Percentiles rank a stretch among this genome's conserved stretches.
Conservation (phyloP, 495 filamentous ascomycete genomes). For the Neurospora sublineolata region DNA sequence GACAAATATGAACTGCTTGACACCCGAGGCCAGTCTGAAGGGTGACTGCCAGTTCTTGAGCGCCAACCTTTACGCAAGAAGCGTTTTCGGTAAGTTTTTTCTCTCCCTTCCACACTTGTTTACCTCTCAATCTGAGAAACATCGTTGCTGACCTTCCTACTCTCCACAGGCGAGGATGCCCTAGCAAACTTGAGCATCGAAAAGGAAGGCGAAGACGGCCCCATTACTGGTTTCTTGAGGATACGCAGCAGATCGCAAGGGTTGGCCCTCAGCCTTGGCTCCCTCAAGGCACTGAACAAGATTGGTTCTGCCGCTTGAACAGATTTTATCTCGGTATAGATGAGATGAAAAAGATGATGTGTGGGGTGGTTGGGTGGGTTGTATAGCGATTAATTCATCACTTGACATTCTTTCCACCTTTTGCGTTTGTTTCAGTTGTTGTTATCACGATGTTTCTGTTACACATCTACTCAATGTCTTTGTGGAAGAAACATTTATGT, state of each 20-base stretch:
- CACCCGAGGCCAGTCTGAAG: slow-evolving; percentile 89
- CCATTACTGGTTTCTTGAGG: slow-evolving; percentile 95
- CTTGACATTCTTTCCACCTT: not conserved
- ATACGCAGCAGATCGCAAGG: slow-evolving; percentile 97
- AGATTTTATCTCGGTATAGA: not conserved
- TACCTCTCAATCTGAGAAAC: not conserved
- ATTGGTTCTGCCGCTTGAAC: slow-evolving; percentile 42
- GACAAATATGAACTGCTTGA: slow-evolving; percentile 98
- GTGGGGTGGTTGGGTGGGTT: not conserved
- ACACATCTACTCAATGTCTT: not conserved
- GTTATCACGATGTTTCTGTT: not conserved
- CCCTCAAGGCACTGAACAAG: slow-evolving; percentile 89
- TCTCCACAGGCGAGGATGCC: slow-evolving; percentile 79
- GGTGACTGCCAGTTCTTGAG: slow-evolving; percentile 97
- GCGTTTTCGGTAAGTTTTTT: slow-evolving; percentile 89
- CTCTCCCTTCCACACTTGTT: not conserved
- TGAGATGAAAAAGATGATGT: not conserved
- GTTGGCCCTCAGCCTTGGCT: slow-evolving; percentile 84
- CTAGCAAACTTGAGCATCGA: slow-evolving; percentile 96
- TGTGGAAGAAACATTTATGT: not conserved
- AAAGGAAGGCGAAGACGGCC: slow-evolving; percentile 90
- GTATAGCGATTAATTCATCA: not conserved
- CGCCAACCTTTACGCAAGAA: slow-evolving; percentile 93
- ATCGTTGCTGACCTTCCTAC: slow-evolving; percentile 11
- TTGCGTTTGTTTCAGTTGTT: not conserved